These are phyloP conservation scores for Microcyclospora tardicrescens DNA, from an alignment of 2,329 filamentous ascomycete genomes.

Conservation along the genomic window DNA sequence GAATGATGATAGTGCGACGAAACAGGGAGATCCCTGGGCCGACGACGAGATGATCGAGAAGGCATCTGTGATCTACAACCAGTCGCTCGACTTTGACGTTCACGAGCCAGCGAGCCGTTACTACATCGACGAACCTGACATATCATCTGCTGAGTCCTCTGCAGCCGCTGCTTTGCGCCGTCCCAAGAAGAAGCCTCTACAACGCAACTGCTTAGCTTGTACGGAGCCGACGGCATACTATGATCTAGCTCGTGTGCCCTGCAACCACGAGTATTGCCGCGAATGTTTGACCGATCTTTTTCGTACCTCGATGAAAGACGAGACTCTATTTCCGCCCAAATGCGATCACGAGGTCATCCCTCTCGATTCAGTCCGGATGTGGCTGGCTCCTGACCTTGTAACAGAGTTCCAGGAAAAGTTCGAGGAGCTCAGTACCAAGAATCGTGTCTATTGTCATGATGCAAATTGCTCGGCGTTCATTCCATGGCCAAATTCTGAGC, in stretches of 20 bases:
- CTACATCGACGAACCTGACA: background rate
- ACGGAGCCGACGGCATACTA: slow-evolving; percentile 17
- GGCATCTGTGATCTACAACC: slow-evolving; percentile 12
- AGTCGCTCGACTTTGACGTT: background rate
- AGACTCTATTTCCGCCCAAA: slow-evolving; percentile 42
- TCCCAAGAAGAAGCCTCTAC: background rate
- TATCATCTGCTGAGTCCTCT: background rate
- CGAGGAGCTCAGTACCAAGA: slow-evolving; percentile 35
- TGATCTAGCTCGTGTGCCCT: slow-evolving; percentile 17
- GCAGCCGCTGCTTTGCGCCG: background rate
- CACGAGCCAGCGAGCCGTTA: background rate
- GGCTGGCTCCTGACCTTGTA: slow-evolving; percentile 27
- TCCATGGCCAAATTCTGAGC: background rate
- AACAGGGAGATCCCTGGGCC: slow-evolving; percentile 6
- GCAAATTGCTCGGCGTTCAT: slow-evolving; percentile 38
- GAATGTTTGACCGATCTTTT: slow-evolving; percentile 37
- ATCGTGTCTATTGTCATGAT: slow-evolving; percentile 40
- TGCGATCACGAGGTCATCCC: slow-evolving; percentile 38
- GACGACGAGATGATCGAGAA: slow-evolving; percentile 12
- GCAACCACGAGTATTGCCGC: slow-evolving; percentile 39
- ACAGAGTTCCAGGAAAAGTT: slow-evolving; percentile 32
- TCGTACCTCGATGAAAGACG: slow-evolving; percentile 31
- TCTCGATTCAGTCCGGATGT: slow-evolving; percentile 19
- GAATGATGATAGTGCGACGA: background rate
- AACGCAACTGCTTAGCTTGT: slow-evolving; percentile 13